phyloP scores from a whole-genome alignment of 2,329 filamentous ascomycete species.

The Xylariaceae sp. region DNA sequence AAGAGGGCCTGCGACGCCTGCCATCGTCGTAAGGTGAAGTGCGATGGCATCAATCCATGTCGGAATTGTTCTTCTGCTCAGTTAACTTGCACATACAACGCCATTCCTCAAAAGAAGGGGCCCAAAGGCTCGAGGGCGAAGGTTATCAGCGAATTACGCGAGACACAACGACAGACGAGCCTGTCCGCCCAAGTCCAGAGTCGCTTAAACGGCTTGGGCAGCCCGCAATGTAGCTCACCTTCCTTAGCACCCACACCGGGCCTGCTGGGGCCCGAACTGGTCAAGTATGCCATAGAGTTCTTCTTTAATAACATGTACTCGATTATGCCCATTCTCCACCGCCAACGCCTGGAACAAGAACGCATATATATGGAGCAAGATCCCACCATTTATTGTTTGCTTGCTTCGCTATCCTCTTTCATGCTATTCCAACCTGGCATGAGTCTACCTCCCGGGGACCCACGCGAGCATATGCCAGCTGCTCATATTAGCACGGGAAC shows the following conservation, averaged over 20 bases:
- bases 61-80: slow-evolving; percentile 63
- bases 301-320: slow-evolving; percentile 64
- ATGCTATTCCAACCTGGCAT: slow-evolving; percentile 66
- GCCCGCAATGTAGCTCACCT: slow-evolving; percentile 40
- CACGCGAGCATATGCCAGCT: slow-evolving; percentile 51
- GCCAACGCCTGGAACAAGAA: slow-evolving; percentile 52
- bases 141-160: slow-evolving; percentile 67
- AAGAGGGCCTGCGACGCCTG: slow-evolving; percentile 65
- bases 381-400: slow-evolving; percentile 57
- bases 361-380: slow-evolving; percentile 56
- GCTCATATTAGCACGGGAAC: slow-evolving; percentile 59
- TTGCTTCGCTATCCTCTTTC: slow-evolving; percentile 60
- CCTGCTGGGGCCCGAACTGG: slow-evolving; percentile 55
- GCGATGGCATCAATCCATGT: slow-evolving; percentile 65
- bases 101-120: slow-evolving; percentile 70
- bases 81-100: slow-evolving; percentile 67
- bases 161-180: slow-evolving; percentile 61
- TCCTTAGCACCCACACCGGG: slow-evolving; percentile 52
- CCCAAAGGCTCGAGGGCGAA: slow-evolving; percentile 70
- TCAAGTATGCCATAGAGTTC: slow-evolving; percentile 61
- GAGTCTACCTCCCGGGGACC: slow-evolving; percentile 52
- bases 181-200: slow-evolving; percentile 57
- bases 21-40: slow-evolving; percentile 70
- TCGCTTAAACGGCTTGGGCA: slow-evolving; percentile 51
- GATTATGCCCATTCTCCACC: slow-evolving; percentile 57